Base-by-base conservation (phyloP, 331 rosid species). In the Rosa hybrid region DNA sequence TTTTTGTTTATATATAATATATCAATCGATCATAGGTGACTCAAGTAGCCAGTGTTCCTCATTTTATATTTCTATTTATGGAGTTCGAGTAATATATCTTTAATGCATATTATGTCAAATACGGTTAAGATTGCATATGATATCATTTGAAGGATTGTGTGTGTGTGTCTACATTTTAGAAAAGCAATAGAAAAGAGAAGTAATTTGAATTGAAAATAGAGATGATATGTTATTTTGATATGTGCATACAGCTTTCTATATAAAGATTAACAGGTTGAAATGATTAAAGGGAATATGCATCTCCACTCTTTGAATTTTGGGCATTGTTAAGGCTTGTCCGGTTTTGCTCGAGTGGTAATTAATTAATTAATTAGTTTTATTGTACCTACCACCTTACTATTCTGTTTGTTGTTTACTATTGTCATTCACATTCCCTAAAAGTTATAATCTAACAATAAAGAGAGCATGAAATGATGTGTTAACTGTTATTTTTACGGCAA, bases 111-210 rank as follows among this genome's bases (percentile, higher is more conserved):
- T 3, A 62, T 62, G n/a, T 27, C 7, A 27, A 25, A 12, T 27
- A 30, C 21, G 3, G 44, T 13, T 64, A 13, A 30, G 70, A 64
- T 64, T 38, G 71, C 71, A 65, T 25, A 65, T 65, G 71, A 34
- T 65, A 65, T 65, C 71, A 65, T 65, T 34, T 65, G 46, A 34
- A 65, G 45, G 71, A 65, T 7, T 34, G 68, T 27, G 44, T 30
- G 68, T 64, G n/a, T 34, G 45, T 14, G 45, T 10, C 39, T 62
- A 4, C 5, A 21, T 65, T 34, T 38, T 16, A 65, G 44, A 18
- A 34, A 7, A 16, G 12, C 21, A 65, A 34, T 65, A 65, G 46
- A 65, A 65, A 65, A 65, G 12, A 65, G 21, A 34, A 34, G 46
- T 4, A 6, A 14, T 34, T 18, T 34, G 20, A 27, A 64, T 65